A percentile compares a stretch with the other conserved stretches of the same genome.
Conservation (phyloP, 1,139 yeast species). For the Magnusiomyces ingens region DNA sequence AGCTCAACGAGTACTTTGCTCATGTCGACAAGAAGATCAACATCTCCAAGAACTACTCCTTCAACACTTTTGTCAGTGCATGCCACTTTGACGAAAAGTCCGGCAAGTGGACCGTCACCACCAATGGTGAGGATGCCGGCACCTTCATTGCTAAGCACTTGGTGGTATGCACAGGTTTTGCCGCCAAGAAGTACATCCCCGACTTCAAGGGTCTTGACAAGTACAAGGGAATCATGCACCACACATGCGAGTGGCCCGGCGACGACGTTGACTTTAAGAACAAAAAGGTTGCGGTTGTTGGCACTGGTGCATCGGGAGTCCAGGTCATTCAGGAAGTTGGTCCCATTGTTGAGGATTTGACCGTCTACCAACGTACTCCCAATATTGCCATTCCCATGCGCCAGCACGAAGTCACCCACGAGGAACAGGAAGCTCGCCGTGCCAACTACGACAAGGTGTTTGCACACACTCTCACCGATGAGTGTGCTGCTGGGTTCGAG, state of each 20-base stretch:
- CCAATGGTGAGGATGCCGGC: constrained; percentile 18
- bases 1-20: constrained; percentile 43
- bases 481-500: constrained; percentile 21
- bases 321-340: constrained; percentile 35
- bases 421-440: constrained; percentile 22
- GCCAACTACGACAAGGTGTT: constrained; percentile 17
- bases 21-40: constrained; percentile 37
- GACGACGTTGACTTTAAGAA: constrained; percentile 33
- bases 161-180: constrained; percentile 31
- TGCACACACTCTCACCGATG: constrained; percentile 15
- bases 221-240: constrained; percentile 43
- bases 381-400: constrained; percentile 26
- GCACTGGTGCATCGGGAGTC: constrained; percentile 32
- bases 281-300: constrained; percentile 38
- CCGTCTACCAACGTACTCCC: constrained; percentile 29
- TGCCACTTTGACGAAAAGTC: constrained; percentile 34
- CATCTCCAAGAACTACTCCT: constrained; percentile 32
- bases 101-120: constrained; percentile 38
- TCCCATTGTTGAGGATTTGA: constrained; percentile 20
- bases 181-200: constrained; percentile 26
- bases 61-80: constrained; percentile 32
- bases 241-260: constrained; percentile 45
- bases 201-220: constrained; percentile 33
- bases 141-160: constrained; percentile 31
- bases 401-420: constrained; percentile 19